Percentiles rank a stretch among this genome's conserved stretches.
Conservation (phyloP, 1,284 basidiomycete species). For the Ustilago nuda region DNA sequence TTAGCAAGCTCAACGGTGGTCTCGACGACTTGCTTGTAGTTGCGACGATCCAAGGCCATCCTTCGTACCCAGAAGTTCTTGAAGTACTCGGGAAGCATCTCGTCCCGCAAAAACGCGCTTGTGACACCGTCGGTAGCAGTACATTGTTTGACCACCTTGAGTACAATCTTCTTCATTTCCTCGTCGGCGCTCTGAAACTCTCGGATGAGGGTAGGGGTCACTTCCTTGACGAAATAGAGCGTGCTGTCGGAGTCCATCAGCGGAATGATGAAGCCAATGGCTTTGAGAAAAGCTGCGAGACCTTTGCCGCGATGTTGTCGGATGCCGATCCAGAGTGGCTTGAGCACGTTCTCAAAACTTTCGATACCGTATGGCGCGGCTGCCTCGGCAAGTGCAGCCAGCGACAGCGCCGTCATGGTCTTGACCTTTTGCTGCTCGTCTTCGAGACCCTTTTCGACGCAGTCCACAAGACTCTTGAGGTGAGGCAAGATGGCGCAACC, state of each 20-base stretch:
- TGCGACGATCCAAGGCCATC: constrained; percentile 96
- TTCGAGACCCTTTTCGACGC: constrained; percentile 92
- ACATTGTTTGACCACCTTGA: constrained; percentile 99
- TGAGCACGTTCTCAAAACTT: constrained; percentile 97
- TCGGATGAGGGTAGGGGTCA: constrained; percentile 78
- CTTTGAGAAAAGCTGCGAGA: constrained; percentile 96
- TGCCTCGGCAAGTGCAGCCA: constrained; percentile 97
- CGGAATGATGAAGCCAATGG: constrained; percentile 99
- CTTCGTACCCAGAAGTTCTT: constrained; percentile 94
- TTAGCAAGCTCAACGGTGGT: constrained; percentile 97
- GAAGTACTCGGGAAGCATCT: constrained; percentile 99
- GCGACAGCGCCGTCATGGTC: constrained; percentile 96
- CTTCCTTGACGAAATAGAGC: constrained; percentile 68
- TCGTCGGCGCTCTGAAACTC: constrained; percentile 99
- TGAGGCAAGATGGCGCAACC: constrained; percentile 98
- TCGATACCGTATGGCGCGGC: constrained; percentile 99
- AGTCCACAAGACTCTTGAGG: constrained; percentile 93
- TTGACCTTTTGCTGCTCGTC: constrained; percentile 99
- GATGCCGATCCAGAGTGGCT: constrained; percentile 97
- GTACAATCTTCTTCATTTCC: constrained; percentile 99
- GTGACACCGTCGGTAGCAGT: constrained; percentile 84
- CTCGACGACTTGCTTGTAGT: constrained; percentile 97
- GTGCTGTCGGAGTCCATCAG: constrained; percentile 93
- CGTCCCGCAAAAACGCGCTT: constrained; percentile 76
- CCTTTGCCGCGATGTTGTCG: constrained; percentile 97